phyloP scores from a whole-genome alignment of 805 yeast species.

The Danielia reshetovae region DNA sequence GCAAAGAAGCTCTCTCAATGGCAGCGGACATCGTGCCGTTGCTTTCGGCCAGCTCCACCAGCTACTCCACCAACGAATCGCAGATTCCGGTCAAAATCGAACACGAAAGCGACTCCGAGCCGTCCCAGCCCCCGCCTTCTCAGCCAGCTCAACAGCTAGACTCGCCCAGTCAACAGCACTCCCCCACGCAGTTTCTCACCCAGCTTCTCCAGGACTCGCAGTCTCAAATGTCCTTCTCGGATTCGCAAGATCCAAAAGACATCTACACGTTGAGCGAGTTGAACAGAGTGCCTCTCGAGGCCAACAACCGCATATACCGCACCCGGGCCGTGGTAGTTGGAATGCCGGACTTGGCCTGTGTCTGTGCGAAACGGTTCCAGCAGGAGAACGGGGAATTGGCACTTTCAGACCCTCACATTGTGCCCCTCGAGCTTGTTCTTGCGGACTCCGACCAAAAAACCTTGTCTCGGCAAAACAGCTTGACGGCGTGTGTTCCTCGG shows the following conservation, averaged over 20 bases:
- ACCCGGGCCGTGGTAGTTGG: conserved; percentile 21
- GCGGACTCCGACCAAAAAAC: conserved; percentile 9
- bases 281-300: conserved; percentile 2
- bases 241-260: not conserved
- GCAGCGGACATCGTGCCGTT: not conserved
- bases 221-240: not conserved
- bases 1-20: not conserved
- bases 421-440: conserved; percentile 23
- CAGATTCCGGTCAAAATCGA: conserved; percentile 3
- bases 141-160: no score
- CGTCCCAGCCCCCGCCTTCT: conserved; percentile 1
- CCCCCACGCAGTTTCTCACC: not conserved
- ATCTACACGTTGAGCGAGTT: conserved; percentile 3
- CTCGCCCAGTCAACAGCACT: not conserved
- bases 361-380: conserved; percentile 27
- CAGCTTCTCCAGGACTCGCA: not conserved
- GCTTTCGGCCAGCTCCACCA: conserved; percentile 3
- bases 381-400: conserved; percentile 3
- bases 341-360: conserved; percentile 18
- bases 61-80: conserved; percentile 7
- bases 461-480: conserved; percentile 4
- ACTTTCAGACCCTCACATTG: conserved; percentile 22
- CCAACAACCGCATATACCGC: conserved; percentile 11
- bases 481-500: conserved; percentile 9
- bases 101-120: conserved; percentile 2